Evolutionary conservation across 768 basidiomycete genomes (phyloP).

Genomic region (Leccinum disarticulatum): DNA sequence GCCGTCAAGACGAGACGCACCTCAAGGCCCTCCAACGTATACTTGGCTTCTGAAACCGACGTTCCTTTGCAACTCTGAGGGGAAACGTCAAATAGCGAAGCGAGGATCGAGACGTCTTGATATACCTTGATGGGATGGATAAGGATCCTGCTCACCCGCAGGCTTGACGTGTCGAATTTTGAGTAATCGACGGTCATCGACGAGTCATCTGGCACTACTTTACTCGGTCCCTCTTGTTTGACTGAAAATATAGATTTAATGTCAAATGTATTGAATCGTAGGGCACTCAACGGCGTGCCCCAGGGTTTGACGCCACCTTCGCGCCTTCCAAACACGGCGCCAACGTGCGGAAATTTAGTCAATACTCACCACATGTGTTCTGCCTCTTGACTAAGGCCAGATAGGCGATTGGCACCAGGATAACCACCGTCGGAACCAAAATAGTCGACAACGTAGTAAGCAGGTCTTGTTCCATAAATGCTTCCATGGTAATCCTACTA

Average conservation of each 20-base stretch:
- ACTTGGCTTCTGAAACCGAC: slow-evolving; percentile 54
- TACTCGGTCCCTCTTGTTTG: background rate
- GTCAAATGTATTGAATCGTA: slow-evolving; percentile 6
- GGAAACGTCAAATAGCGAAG: background rate
- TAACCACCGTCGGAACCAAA: slow-evolving; percentile 7
- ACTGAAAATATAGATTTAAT: slow-evolving; percentile 17
- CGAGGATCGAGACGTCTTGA: background rate
- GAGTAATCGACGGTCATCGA: slow-evolving; percentile 11
- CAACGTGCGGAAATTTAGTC: background rate
- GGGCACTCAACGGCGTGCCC: background rate
- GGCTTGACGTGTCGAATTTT: slow-evolving; percentile 32
- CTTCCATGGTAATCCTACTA: background rate
- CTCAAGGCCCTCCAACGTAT: slow-evolving; percentile 64
- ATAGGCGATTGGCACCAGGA: slow-evolving; percentile 20
- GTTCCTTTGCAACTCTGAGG: slow-evolving; percentile 72
- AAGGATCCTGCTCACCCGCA: slow-evolving; percentile 54
- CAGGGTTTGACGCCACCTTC: background rate
- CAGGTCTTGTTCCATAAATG: slow-evolving; percentile 5
- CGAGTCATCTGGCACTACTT: background rate
- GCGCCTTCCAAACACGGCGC: slow-evolving; percentile 3
- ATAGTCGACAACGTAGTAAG: slow-evolving; percentile 9
- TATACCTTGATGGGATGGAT: slow-evolving; percentile 67
- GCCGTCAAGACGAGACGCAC: slow-evolving; percentile 36
- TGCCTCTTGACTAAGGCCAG: slow-evolving; percentile 9
- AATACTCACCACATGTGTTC: slow-evolving; percentile 18